Base-by-base conservation (phyloP, 2,329 filamentous ascomycete genomes). In the Chaetomium globosum region DNA sequence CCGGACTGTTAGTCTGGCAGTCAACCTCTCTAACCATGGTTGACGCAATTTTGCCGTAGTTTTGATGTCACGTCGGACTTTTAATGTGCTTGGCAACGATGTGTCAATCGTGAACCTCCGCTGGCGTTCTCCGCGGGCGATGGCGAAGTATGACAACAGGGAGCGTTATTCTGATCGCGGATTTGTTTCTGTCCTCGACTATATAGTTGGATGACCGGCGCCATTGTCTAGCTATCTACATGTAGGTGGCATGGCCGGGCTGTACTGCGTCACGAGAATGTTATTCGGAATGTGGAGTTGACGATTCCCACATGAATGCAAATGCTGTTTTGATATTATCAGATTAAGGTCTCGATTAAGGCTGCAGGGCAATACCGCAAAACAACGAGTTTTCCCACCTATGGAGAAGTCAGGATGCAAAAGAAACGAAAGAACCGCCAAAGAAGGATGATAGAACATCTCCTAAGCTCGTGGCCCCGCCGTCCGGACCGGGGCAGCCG, bases 41-140 rank as follows among this genome's bases (percentile, higher is more conserved):
- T 36, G 51, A 5, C 43, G 28, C 8, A 61, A 48, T 67, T 68
- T 67, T 67, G 61, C 65, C 68, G 66, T 23, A 33, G 65, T n/a
- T 21, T 57, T 55, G 59, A 68, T 55, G 64, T 64, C 56, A 65
- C 64, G 55, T 51, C 46, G 52, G 56, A 62, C 33, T 59, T 65
- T n/a, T n/a, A 36, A 51, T 21, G n/a, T 13, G n/a, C 61, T 67
- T 62, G 57, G 64, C 65, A 23, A 7, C 4, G 13, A 46, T n/a
- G 13, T 33, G 59, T 31, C 49, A 23, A 61, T 31, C 49, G n/a
- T 31, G 19, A 46, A 16, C 23, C 21, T 33, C 10, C 23, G 21
- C 10, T 3, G 21, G n/a, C 26, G 3, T 28, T 46, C 48, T 46
- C 26, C 39, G 36, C 19, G 39, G 33, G n/a, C 49, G 23, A 39